These are phyloP conservation scores for Vickermania ingenoplastis DNA, from an alignment of 208 protist species.

Conservation along the genomic window DNA sequence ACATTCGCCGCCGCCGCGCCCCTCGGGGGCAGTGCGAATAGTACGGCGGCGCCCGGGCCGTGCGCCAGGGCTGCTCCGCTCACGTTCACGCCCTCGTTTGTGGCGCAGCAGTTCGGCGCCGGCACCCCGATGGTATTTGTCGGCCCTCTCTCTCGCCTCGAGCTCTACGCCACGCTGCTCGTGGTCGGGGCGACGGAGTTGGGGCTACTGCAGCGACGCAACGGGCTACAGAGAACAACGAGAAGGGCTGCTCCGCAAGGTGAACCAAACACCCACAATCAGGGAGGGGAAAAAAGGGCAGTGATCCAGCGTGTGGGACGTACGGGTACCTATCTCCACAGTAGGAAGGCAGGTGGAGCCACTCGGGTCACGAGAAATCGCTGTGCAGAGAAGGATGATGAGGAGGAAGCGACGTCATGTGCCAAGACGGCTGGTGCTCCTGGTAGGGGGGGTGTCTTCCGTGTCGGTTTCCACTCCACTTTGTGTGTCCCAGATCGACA, in stretches of 20 bases:
- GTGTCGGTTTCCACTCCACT: not conserved
- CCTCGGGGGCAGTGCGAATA: no score
- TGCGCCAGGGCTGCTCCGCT: conserved; percentile 6
- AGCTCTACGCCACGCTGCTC: conserved; percentile 51
- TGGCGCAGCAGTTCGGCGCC: conserved; percentile 52
- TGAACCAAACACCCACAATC: not conserved
- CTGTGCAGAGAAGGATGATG: not conserved
- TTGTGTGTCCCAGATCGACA: not conserved
- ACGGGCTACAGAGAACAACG: not conserved
- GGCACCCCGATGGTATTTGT: conserved; percentile 61
- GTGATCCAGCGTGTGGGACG: no score
- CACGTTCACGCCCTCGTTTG: conserved; percentile 26
- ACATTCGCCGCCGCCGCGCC: no score
- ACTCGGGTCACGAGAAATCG: not conserved
- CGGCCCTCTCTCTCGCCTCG: conserved; percentile 26
- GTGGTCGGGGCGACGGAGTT: conserved; percentile 55
- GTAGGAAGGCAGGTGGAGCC: no score
- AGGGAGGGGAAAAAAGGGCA: not conserved
- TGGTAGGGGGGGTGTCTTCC: not conserved
- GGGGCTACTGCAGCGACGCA: conserved; percentile 15
- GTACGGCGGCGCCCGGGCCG: no score
- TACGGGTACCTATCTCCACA: no score
- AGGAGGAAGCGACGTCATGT: no score
- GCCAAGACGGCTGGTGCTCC: not conserved
- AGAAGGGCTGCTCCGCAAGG: not conserved